Conservation (phyloP, 164 flowering plant species). For the Liriodendron chinense region DNA sequence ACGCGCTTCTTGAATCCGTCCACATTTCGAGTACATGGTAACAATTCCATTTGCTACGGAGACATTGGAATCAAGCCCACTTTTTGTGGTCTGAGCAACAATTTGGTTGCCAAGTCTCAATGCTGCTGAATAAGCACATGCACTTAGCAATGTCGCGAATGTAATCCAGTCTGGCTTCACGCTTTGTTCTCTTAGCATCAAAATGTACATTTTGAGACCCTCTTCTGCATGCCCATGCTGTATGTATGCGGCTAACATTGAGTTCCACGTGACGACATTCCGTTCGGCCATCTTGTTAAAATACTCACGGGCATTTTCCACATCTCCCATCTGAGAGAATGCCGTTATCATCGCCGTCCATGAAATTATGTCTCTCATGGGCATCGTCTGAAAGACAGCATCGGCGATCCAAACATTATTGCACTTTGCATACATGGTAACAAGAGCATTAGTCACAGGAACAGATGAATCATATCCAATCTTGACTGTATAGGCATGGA, state of each 20-base stretch:
- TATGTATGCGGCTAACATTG: constrained; percentile 43
- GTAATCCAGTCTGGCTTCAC: constrained; percentile 44
- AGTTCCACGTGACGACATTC: constrained; percentile 47
- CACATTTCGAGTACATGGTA: constrained; percentile 49
- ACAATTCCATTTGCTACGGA: constrained; percentile 40
- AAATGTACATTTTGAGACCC: constrained; percentile 32
- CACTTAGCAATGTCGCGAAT: constrained; percentile 33
- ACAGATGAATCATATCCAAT: constrained; percentile 32
- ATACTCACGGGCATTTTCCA: constrained; percentile 28
- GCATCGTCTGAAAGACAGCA: constrained; percentile 32
- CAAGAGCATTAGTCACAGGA: constrained; percentile 44
- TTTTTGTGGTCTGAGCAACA: constrained; percentile 33
- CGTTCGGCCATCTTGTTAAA: constrained; percentile 41
- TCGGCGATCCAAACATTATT: constrained; percentile 24
- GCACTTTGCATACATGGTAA: constrained; percentile 41
- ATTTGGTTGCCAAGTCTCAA: constrained; percentile 42
- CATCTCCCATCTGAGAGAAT: constrained; percentile 34
- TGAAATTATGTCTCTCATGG: constrained; percentile 37
- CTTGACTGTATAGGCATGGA: constrained; percentile 38
- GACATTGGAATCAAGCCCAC: constrained; percentile 30
- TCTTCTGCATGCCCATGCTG: constrained; percentile 42
- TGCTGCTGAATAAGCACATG: constrained; percentile 37
- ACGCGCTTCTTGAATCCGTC: constrained; percentile 35
- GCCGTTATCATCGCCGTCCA: constrained; percentile 38
- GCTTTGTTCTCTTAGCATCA: constrained; percentile 28